Evolutionary conservation across 2,329 filamentous ascomycete genomes (phyloP).

Genomic region (Penicillium digitatum): DNA sequence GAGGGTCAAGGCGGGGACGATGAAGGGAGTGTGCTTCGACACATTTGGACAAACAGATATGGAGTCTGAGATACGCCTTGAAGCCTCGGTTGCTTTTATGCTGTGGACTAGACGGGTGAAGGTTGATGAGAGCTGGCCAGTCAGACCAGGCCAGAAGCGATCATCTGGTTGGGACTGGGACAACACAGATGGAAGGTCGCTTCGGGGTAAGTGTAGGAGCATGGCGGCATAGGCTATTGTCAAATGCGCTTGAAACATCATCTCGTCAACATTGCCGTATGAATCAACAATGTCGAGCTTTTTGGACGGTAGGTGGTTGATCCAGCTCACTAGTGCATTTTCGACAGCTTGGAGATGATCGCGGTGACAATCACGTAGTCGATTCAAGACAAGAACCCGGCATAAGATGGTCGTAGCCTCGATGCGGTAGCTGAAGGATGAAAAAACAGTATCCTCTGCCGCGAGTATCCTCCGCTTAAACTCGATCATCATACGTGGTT

Average conservation of each 20-base stretch:
- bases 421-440: conserved; percentile 79
- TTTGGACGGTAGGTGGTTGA: conserved; percentile 65
- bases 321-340: conserved; percentile 64
- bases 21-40: conserved; percentile 32
- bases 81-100: conserved; percentile 37
- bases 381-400: conserved; percentile 56
- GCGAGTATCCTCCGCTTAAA: conserved; percentile 61
- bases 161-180: conserved; percentile 25
- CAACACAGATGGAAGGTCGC: conserved; percentile 53
- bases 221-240: conserved; percentile 52
- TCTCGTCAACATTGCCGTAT: conserved; percentile 69
- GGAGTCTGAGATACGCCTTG: conserved; percentile 30
- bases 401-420: conserved; percentile 73
- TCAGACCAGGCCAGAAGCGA: conserved; percentile 26
- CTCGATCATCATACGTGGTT: conserved; percentile 54
- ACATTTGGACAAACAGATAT: conserved; percentile 33
- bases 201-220: conserved; percentile 70
- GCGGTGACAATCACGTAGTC: conserved; percentile 39
- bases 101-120: conserved; percentile 34
- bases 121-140: conserved; percentile 29
- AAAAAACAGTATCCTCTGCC: conserved; percentile 65
- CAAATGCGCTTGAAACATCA: conserved; percentile 40
- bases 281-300: conserved; percentile 67
- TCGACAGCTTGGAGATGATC: conserved; percentile 58
- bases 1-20: conserved; percentile 28